These are phyloP conservation scores for Pythium vanterpoolii DNA, from an alignment of 352 stramenopile species.

Conservation along the genomic window DNA sequence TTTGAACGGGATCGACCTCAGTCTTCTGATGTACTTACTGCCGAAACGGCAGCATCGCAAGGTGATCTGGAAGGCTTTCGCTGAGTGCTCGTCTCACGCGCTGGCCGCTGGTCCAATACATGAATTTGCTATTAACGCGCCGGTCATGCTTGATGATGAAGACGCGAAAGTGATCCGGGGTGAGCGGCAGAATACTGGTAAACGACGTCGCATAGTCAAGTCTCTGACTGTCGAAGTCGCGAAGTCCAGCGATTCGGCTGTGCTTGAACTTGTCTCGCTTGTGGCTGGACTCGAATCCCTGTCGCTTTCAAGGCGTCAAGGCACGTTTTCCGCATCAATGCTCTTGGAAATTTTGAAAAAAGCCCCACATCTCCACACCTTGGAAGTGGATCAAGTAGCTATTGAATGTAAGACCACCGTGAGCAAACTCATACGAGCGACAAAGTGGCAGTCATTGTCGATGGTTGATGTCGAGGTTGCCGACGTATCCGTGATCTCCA, in stretches of 20 bases:
- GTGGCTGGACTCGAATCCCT: conserved; percentile 1
- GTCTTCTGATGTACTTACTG: background rate
- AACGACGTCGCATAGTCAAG: conserved; percentile 3
- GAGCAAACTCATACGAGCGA: background rate
- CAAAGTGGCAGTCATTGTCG: conserved; percentile 2
- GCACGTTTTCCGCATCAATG: background rate
- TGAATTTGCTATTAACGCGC: background rate
- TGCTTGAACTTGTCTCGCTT: conserved; percentile 8
- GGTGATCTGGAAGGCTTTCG: conserved; percentile 1
- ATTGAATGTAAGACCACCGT: background rate
- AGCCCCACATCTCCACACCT: conserved; percentile 1
- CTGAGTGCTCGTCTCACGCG: background rate
- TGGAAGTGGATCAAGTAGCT: background rate
- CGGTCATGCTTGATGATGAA: background rate
- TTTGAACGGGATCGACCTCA: background rate
- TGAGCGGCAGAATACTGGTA: background rate
- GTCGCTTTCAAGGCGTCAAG: conserved; percentile 1
- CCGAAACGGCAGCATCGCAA: background rate
- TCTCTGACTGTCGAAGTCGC: background rate
- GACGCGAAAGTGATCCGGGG: conserved; percentile 4
- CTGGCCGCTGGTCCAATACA: background rate
- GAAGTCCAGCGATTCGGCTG: background rate
- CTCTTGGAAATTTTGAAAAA: background rate
- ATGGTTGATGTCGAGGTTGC: conserved; percentile 4
- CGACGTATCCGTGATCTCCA: background rate